Conservation (phyloP, 768 basidiomycete genomes). For the Kwoniella sp. region DNA sequence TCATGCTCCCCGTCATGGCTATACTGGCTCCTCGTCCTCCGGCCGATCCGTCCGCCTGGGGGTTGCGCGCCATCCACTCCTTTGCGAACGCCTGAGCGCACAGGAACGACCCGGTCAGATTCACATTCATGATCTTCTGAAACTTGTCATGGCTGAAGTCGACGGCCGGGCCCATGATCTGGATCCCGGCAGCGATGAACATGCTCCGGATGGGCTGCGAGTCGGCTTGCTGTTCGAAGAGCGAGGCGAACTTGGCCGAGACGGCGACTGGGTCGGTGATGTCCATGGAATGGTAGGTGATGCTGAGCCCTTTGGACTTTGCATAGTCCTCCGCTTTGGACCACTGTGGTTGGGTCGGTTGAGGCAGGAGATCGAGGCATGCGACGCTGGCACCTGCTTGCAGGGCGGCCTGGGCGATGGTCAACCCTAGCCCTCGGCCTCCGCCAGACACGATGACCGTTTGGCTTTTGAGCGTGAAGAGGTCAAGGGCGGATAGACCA, state of each 20-base stretch:
- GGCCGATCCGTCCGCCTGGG: not conserved
- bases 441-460: conserved; percentile 41
- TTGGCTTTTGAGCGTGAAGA: conserved; percentile 34
- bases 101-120: conserved; percentile 23
- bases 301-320: not conserved
- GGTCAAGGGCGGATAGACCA: conserved; percentile 13
- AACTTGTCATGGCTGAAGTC: conserved; percentile 24
- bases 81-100: conserved; percentile 23
- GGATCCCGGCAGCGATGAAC: conserved; percentile 23
- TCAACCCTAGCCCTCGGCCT: conserved; percentile 41
- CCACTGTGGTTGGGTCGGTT: conserved; percentile 32
- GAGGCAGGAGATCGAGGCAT: conserved; percentile 38
- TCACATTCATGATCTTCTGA: conserved; percentile 26
- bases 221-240: conserved; percentile 1
- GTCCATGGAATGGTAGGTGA: conserved; percentile 14
- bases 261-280: conserved; percentile 14
- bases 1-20: conserved; percentile 38
- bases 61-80: conserved; percentile 12
- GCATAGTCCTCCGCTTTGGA: conserved; percentile 3
- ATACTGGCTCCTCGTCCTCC: conserved; percentile 28
- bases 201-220: conserved; percentile 10
- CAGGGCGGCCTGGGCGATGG: conserved; percentile 34
- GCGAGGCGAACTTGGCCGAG: conserved; percentile 1
- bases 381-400: conserved; percentile 35
- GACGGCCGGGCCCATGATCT: conserved; percentile 20